phyloP scores from a whole-genome alignment of 805 yeast genomes.

The Cyberlindnera veronae region DNA sequence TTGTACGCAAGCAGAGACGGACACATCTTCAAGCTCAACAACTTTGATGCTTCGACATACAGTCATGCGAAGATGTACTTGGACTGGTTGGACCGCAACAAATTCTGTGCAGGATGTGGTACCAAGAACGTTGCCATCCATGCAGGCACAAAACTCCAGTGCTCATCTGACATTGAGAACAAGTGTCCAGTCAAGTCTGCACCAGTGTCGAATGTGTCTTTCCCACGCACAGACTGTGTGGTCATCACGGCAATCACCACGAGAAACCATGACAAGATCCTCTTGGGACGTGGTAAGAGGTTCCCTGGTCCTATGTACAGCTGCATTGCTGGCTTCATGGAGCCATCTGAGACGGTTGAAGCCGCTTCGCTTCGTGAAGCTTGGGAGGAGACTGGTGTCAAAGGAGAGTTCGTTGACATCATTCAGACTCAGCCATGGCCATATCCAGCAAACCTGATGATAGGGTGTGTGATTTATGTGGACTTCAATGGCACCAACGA shows the following conservation, averaged over 20 bases:
- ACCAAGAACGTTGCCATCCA: slow-evolving; percentile 52
- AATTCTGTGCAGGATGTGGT: slow-evolving; percentile 90
- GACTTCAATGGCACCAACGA: slow-evolving; percentile 66
- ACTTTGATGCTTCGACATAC: slow-evolving; percentile 58
- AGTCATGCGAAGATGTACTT: slow-evolving; percentile 81
- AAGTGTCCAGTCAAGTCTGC: slow-evolving; percentile 37
- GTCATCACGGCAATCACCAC: slow-evolving; percentile 78
- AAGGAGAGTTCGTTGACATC: slow-evolving; percentile 52
- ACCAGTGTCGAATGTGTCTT: slow-evolving; percentile 69
- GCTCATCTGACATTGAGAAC: slow-evolving; percentile 31
- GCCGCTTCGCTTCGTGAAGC: slow-evolving; percentile 84
- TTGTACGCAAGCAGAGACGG: slow-evolving; percentile 9
- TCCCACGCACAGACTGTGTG: slow-evolving; percentile 91
- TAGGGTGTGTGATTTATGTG: slow-evolving; percentile 85
- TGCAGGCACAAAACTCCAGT: slow-evolving; percentile 61
- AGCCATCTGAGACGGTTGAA: slow-evolving; percentile 90
- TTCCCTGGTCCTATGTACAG: slow-evolving; percentile 64
- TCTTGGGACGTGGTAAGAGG: slow-evolving; percentile 69
- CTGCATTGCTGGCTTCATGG: slow-evolving; percentile 94
- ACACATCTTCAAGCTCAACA: slow-evolving; percentile 25
- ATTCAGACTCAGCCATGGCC: slow-evolving; percentile 95
- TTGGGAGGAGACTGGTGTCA: slow-evolving; percentile 94
- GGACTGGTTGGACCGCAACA: slow-evolving; percentile 78
- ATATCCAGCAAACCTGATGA: slow-evolving; percentile 88
- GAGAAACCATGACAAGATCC: slow-evolving; percentile 52